Evolutionary conservation across 2,329 filamentous ascomycete genomes (phyloP).

Genomic region (Botrytis galanthina): DNA sequence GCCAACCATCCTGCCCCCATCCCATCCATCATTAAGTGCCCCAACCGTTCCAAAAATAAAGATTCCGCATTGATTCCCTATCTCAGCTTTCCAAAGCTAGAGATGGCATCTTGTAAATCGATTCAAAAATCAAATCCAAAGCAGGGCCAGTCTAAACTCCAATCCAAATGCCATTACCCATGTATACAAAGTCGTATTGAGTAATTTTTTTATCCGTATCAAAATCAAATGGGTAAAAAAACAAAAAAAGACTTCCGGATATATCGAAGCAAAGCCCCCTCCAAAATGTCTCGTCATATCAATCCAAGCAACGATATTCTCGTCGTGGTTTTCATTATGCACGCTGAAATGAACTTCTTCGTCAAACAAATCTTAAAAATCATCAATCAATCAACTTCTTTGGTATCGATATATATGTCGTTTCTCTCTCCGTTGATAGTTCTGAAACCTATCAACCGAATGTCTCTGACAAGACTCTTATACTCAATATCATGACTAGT

Average conservation of each 20-base stretch:
- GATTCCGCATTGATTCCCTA: background rate
- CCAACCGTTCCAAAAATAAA: conserved; percentile 11
- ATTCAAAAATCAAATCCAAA: conserved; percentile 9
- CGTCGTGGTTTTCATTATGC: conserved; percentile 13
- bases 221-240: conserved; percentile 1
- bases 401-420: conserved; percentile 10
- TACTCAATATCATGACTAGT: conserved; percentile 94
- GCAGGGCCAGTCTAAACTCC: conserved; percentile 5
- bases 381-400: conserved; percentile 10
- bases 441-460: conserved; percentile 30
- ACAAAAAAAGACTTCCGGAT: background rate
- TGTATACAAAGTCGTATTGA: conserved; percentile 16
- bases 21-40: conserved; percentile 11
- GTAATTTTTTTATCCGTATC: conserved; percentile 16
- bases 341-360: conserved; percentile 18
- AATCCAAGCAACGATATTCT: conserved; percentile 18
- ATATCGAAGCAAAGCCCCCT: background rate
- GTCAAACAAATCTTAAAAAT: conserved; percentile 18
- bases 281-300: conserved; percentile 7
- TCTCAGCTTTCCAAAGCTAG: background rate
- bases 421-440: background rate
- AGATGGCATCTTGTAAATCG: background rate
- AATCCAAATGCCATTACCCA: conserved; percentile 14
- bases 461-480: conserved; percentile 68
- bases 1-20: background rate